A percentile compares a stretch with the other conserved stretches of the same genome.
These are phyloP conservation scores for Phialophora verrucosa DNA, from an alignment of 2,329 filamentous ascomycete genomes.

Conservation along the genomic window DNA sequence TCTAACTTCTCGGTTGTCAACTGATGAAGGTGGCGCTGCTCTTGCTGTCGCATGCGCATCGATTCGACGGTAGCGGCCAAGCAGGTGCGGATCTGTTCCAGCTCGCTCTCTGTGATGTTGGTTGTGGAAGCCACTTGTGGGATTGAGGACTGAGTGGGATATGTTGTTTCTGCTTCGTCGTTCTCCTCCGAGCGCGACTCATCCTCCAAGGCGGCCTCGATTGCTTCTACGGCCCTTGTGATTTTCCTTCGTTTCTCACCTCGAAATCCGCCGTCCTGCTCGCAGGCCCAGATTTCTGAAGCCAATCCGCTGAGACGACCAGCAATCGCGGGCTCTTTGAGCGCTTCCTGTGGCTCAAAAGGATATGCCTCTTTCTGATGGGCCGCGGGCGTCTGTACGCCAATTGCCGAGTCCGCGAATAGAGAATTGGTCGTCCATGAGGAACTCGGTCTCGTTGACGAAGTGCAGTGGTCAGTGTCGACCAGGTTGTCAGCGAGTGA, in stretches of 20 bases:
- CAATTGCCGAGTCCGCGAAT: constrained; percentile 42
- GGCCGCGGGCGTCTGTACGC: constrained; percentile 36
- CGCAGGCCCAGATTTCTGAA: constrained; percentile 33
- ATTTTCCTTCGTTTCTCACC: constrained; percentile 26
- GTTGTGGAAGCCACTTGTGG: background rate
- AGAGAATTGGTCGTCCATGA: constrained; percentile 36
- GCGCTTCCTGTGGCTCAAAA: constrained; percentile 15
- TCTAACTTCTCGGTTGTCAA: constrained; percentile 38
- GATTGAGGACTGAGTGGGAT: constrained; percentile 1
- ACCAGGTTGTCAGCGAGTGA: constrained; percentile 13
- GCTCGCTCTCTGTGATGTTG: constrained; percentile 15
- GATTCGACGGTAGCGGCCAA: constrained; percentile 35
- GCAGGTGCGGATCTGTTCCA: constrained; percentile 26
- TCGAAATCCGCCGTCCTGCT: constrained; percentile 33
- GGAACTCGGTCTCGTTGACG: constrained; percentile 33
- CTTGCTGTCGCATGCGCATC: constrained; percentile 39
- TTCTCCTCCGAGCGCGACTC: constrained; percentile 13
- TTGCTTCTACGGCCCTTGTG: constrained; percentile 24
- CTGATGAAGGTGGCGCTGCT: constrained; percentile 38
- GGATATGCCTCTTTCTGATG: constrained; percentile 24
- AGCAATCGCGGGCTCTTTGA: constrained; percentile 15
- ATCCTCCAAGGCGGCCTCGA: constrained; percentile 32
- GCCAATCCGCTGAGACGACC: constrained; percentile 34
- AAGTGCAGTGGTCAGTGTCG: constrained; percentile 8
- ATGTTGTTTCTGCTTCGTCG: constrained; percentile 17